These are phyloP conservation scores for Colletotrichum sp. DNA, from an alignment of 2,329 filamentous ascomycete species.

Conservation along the genomic window DNA sequence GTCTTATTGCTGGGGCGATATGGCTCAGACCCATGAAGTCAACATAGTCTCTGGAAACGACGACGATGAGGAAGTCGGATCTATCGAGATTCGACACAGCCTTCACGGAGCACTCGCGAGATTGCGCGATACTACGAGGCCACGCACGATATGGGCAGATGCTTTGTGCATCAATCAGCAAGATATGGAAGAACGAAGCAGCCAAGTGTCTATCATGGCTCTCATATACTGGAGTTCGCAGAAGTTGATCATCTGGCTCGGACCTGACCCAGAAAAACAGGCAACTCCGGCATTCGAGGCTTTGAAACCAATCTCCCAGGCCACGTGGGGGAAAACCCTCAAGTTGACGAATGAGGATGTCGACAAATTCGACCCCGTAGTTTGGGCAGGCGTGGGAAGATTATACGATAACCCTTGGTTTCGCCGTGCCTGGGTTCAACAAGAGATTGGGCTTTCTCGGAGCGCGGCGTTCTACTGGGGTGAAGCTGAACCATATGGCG, in stretches of 20 bases:
- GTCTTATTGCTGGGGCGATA: background rate
- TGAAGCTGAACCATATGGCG: background rate
- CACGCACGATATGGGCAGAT: background rate
- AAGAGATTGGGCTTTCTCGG: background rate
- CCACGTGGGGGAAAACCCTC: background rate
- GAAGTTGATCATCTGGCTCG: background rate
- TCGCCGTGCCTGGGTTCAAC: background rate
- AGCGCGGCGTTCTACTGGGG: background rate
- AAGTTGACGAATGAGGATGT: background rate
- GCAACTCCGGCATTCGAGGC: background rate
- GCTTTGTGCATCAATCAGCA: background rate
- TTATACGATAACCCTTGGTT: background rate
- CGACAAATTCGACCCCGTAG: background rate
- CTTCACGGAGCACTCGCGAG: background rate
- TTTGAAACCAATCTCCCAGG: background rate
- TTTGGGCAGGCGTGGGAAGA: background rate
- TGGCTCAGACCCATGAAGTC: background rate
- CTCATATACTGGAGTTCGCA: background rate
- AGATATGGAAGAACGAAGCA: background rate
- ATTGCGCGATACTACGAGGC: background rate
- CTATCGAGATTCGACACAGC: fast-evolving
- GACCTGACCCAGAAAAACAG: background rate
- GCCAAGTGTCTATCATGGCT: background rate
- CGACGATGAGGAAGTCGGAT: background rate
- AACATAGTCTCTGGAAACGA: background rate